Evolutionary conservation across 1,139 yeast genomes (phyloP).

Genomic region (Suhomyces taliae): DNA sequence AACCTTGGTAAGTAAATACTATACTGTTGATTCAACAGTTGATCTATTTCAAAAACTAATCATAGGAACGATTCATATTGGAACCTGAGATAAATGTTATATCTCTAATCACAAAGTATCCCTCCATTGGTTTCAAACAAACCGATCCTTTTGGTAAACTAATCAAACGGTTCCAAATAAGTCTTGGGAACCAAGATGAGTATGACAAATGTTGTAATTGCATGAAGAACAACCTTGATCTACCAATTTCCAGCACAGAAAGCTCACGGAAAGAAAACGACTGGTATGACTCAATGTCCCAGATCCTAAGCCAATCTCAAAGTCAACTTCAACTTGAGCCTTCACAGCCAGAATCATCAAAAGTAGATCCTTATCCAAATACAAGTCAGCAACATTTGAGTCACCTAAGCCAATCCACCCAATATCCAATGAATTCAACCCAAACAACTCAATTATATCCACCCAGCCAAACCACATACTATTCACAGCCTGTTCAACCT

Average conservation of each 20-base stretch:
- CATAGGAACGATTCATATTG: slow-evolving; percentile 18
- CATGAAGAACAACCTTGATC: slow-evolving; percentile 6
- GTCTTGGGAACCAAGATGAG: slow-evolving; percentile 8
- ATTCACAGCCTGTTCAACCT: background rate
- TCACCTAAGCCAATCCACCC: background rate
- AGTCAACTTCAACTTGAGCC: background rate
- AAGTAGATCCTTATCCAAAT: background rate
- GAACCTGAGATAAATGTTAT: slow-evolving; percentile 14
- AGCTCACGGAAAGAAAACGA: background rate
- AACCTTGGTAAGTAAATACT: slow-evolving; percentile 18
- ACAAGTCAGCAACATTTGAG: background rate
- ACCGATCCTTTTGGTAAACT: slow-evolving; percentile 19
- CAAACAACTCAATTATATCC: background rate
- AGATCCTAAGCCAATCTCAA: background rate
- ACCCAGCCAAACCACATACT: background rate
- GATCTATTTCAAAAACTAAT: slow-evolving; percentile 1
- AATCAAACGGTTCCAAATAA: slow-evolving; percentile 16
- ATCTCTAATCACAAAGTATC: slow-evolving; percentile 22
- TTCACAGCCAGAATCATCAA: background rate
- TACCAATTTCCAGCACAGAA: slow-evolving; percentile 2
- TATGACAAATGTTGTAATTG: slow-evolving; percentile 11
- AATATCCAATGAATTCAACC: background rate
- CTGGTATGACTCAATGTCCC: slow-evolving; percentile 1
- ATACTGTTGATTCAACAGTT: background rate
- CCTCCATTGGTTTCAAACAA: slow-evolving; percentile 28